These are phyloP conservation scores for Sugiyamaella pinicola DNA, from an alignment of 1,139 yeast genomes.

Conservation along the genomic window DNA sequence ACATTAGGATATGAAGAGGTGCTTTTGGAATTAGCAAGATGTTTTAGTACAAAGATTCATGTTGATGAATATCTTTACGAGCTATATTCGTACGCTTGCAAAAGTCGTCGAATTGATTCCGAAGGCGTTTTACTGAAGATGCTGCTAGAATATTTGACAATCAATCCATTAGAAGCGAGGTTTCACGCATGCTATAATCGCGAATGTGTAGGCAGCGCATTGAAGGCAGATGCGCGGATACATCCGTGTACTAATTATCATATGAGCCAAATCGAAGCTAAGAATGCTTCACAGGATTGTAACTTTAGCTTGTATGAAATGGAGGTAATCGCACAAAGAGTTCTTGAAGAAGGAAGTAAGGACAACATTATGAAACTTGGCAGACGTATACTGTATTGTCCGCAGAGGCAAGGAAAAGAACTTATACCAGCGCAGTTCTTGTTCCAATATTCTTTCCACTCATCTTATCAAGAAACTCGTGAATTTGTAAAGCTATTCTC, in stretches of 20 bases:
- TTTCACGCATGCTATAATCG: slow-evolving; percentile 44
- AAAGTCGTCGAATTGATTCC: slow-evolving; percentile 7
- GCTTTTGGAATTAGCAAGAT: slow-evolving; percentile 49
- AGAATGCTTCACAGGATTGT: neutral
- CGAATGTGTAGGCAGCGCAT: neutral
- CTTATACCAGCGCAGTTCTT: slow-evolving; percentile 49
- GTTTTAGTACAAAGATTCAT: slow-evolving; percentile 44
- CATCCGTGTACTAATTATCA: neutral
- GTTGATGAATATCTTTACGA: slow-evolving; percentile 39
- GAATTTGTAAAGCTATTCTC: slow-evolving; percentile 46
- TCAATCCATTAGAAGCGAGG: slow-evolving; percentile 31
- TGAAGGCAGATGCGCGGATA: neutral
- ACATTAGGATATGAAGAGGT: slow-evolving; percentile 61
- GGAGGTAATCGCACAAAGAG: neutral
- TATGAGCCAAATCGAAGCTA: neutral
- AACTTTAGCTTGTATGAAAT: neutral
- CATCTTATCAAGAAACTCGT: slow-evolving; percentile 53
- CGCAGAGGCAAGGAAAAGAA: slow-evolving; percentile 34
- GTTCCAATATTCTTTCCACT: slow-evolving; percentile 56
- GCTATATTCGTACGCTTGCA: slow-evolving; percentile 13
- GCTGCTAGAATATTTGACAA: slow-evolving; percentile 28
- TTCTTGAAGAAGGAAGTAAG: neutral
- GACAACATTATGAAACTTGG: neutral
- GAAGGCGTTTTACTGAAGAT: slow-evolving; percentile 6
- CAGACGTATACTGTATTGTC: slow-evolving; percentile 3